Evolutionary conservation across 75 land plant genomes (phyloP).

Genomic region (Sequoia sempervirens): DNA sequence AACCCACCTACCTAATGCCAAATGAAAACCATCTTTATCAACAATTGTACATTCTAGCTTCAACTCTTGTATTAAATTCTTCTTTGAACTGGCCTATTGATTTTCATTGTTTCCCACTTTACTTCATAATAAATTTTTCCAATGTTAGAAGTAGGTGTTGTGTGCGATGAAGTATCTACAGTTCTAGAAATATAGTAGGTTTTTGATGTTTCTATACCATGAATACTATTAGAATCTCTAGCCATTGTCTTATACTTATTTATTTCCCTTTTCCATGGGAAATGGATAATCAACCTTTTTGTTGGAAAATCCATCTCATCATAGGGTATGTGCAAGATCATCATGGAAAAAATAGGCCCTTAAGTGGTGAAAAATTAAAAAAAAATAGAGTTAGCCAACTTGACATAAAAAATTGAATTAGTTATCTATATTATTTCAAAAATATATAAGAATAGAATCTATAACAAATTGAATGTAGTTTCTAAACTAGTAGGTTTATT

Average conservation of each 20-base stretch:
- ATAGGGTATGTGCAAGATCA: too few relatives aligned
- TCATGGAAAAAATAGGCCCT: too few relatives aligned
- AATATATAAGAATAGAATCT: too few relatives aligned
- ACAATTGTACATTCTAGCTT: background rate
- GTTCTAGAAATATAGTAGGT: background rate
- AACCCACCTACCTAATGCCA: background rate
- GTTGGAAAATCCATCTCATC: background rate
- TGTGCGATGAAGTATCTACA: background rate
- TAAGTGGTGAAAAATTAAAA: too few relatives aligned
- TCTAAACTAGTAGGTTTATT: too few relatives aligned
- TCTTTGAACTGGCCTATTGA: background rate
- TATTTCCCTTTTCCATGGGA: background rate
- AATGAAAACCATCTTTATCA: background rate
- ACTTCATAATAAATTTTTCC: background rate
- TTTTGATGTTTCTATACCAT: background rate
- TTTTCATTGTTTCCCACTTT: background rate
- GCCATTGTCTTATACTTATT: background rate
- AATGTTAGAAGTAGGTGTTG: background rate
- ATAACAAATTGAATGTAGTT: too few relatives aligned
- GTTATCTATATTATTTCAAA: too few relatives aligned
- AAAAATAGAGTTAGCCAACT: too few relatives aligned
- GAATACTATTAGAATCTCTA: background rate
- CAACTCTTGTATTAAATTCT: background rate
- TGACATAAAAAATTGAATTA: too few relatives aligned
- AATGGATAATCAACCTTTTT: background rate